Base-by-base conservation (phyloP, 2,329 filamentous ascomycete genomes). In the Dactylellina drechsleri region DNA sequence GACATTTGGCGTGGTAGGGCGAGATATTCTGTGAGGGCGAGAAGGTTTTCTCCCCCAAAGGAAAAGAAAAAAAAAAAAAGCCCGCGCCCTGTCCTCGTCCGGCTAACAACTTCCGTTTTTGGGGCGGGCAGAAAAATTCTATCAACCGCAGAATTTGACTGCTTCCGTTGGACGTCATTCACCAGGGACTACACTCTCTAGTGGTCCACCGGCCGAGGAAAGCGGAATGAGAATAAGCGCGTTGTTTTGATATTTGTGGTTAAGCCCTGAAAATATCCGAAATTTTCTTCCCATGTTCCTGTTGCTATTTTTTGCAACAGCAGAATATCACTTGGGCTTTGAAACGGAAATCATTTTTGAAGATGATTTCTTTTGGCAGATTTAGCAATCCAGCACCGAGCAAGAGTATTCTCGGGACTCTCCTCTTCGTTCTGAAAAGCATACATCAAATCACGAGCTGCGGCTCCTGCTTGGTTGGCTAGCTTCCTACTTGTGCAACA, bases 161-260 rank as follows among this genome's bases (percentile, higher is more conserved):
- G 56, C 52, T 45, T 56, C 45, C 20, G 50, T 52, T 62, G 16
- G 61, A 66, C 52, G 62, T 66, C 61, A 62, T 60, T 58, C 43
- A 50, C 28, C 62, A 57, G 31, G 31, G 31, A 1, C 10, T 36
- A 10, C 31, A 36, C 6, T 36, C 2, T 36, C 31, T 10, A 8
- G 31, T 36, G 10, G 31, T 36, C 31, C 31, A 5, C 31, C 10
- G 31, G 31, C 10, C 31, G 31, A 73, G 68, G 62, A 52, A 62
- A 62, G 58, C 58, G 64, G 64, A 68, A 75, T 75, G 62, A 74
- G 70, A 65, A 47, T 49, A 41, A 31, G 56, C 64, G 62, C 62
- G 64, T 58, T 26, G 15, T 58, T 52, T 73, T 73, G 60, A 50
- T 73, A 65, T 58, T 50, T 49, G 40, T 7, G 49, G 53, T 36